phyloP scores from a whole-genome alignment of 2,329 filamentous ascomycete species.

The Neospermospora avenae region DNA sequence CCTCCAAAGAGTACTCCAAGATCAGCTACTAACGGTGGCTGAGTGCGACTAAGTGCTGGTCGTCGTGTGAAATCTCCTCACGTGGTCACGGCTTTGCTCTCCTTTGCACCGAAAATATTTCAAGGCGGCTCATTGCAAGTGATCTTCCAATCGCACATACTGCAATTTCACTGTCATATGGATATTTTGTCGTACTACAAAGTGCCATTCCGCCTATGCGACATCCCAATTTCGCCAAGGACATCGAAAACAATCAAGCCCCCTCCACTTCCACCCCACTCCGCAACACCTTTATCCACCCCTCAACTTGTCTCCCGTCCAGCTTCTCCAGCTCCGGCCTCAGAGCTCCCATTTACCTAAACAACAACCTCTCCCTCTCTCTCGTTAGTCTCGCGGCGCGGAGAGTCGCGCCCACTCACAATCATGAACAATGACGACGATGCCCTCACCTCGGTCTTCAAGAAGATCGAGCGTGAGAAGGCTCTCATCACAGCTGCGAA shows the following conservation, averaged over 20 bases:
- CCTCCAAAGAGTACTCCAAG: neutral
- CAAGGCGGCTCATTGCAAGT: slow-evolving; percentile 21
- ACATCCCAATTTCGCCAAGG: slow-evolving; percentile 13
- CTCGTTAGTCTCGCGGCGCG: slow-evolving; percentile 18
- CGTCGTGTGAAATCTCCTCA: neutral
- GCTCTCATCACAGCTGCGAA: slow-evolving; percentile 91
- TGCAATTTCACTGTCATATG: neutral
- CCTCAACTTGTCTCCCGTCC: neutral
- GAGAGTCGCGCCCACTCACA: slow-evolving; percentile 25
- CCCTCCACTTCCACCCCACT: slow-evolving; percentile 20
- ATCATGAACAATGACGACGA: slow-evolving; percentile 60
- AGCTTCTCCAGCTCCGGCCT: neutral
- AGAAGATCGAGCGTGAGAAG: slow-evolving; percentile 98
- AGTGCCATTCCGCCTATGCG: neutral
- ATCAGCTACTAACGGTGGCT: neutral
- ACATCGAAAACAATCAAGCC: slow-evolving; percentile 12
- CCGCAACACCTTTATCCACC: slow-evolving; percentile 18
- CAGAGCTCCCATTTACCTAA: neutral
- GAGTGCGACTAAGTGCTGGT: neutral
- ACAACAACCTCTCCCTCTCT: slow-evolving; percentile 1
- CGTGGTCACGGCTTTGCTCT: neutral
- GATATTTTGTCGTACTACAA: neutral
- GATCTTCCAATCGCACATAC: slow-evolving; percentile 13
- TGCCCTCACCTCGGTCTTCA: slow-evolving; percentile 74
- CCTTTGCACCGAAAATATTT: slow-evolving; percentile 14